Percentiles rank a stretch among this genome's conserved stretches.
These are phyloP conservation scores for Yarrowia sp. DNA, from an alignment of 805 yeast species.

Conservation along the genomic window DNA sequence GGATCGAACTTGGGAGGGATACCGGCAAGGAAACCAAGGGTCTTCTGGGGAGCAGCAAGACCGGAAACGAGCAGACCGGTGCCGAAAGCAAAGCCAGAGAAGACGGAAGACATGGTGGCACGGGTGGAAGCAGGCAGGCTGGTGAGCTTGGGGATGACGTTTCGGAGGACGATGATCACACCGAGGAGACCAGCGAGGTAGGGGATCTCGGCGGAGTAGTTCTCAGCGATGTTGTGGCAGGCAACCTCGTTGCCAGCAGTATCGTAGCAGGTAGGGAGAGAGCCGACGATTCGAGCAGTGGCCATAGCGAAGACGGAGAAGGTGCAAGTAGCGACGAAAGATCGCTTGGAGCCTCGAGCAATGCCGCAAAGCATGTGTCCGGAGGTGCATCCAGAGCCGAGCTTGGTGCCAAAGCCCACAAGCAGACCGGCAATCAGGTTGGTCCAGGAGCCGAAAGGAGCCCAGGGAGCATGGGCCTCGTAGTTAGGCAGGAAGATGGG, in stretches of 20 bases:
- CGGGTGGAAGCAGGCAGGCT: not conserved
- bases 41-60: conserved; percentile 47
- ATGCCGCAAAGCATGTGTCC: conserved; percentile 55
- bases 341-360: conserved; percentile 47
- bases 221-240: conserved; percentile 28
- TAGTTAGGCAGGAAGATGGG: conserved; percentile 40
- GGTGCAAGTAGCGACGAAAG: conserved; percentile 46
- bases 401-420: conserved; percentile 50
- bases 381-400: conserved; percentile 54
- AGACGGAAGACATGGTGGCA: conserved; percentile 30
- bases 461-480: conserved; percentile 6
- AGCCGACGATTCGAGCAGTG: conserved; percentile 28
- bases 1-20: conserved; percentile 47
- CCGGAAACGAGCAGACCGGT: conserved; percentile 50
- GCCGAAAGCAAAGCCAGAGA: conserved; percentile 44
- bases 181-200: conserved; percentile 25
- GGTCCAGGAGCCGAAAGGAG: conserved; percentile 29
- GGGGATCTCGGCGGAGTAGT: conserved; percentile 28
- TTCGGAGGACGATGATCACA: conserved; percentile 27
- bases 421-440: conserved; percentile 42
- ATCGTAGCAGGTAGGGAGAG: conserved; percentile 29
- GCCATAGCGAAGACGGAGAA: conserved; percentile 43
- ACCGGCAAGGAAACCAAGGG: conserved; percentile 47
- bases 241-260: conserved; percentile 22
- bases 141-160: conserved; percentile 26